These are phyloP conservation scores for Mycena kentingensis DNA, from an alignment of 768 basidiomycete species.

Conservation along the genomic window DNA sequence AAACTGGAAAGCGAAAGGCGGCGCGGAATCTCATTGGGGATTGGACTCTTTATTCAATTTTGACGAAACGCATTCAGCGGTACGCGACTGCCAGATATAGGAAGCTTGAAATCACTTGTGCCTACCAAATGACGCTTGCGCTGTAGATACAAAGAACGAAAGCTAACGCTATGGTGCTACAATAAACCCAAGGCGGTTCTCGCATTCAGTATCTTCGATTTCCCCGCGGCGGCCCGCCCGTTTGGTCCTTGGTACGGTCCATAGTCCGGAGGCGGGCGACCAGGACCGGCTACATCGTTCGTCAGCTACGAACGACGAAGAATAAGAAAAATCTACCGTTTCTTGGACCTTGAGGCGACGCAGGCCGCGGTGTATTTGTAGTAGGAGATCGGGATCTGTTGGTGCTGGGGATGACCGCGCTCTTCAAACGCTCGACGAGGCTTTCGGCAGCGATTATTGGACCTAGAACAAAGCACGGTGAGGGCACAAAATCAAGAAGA, in stretches of 20 bases:
- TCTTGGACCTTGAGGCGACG: slow-evolving; percentile 12
- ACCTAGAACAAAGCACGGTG: slow-evolving; percentile 46
- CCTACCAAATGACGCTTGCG: too few species aligned
- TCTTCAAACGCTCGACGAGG: slow-evolving; percentile 81
- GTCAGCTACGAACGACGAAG: slow-evolving; percentile 6
- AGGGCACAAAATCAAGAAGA: slow-evolving; percentile 13
- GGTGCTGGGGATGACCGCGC: slow-evolving; percentile 79
- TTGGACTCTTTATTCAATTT: too few species aligned
- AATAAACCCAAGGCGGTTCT: too few species aligned
- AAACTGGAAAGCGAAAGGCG: too few species aligned
- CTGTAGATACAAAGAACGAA: too few species aligned
- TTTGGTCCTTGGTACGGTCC: slow-evolving; percentile 82
- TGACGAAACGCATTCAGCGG: too few species aligned
- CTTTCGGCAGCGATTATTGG: slow-evolving; percentile 91
- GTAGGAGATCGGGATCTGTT: too few species aligned
- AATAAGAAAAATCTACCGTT: slow-evolving; percentile 46
- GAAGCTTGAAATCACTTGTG: too few species aligned
- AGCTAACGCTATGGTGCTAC: too few species aligned
- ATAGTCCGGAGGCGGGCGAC: slow-evolving; percentile 85
- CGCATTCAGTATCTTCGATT: too few species aligned
- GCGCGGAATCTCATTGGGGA: too few species aligned
- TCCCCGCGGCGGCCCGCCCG: slow-evolving; percentile 37
- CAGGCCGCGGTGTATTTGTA: slow-evolving; percentile 37
- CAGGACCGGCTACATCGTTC: slow-evolving; percentile 51
- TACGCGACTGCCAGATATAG: too few species aligned